Evolutionary conservation across 768 basidiomycete species (phyloP), one percentile per base, ranked within the genome.

Genomic region (Lentinus brumalis): DNA sequence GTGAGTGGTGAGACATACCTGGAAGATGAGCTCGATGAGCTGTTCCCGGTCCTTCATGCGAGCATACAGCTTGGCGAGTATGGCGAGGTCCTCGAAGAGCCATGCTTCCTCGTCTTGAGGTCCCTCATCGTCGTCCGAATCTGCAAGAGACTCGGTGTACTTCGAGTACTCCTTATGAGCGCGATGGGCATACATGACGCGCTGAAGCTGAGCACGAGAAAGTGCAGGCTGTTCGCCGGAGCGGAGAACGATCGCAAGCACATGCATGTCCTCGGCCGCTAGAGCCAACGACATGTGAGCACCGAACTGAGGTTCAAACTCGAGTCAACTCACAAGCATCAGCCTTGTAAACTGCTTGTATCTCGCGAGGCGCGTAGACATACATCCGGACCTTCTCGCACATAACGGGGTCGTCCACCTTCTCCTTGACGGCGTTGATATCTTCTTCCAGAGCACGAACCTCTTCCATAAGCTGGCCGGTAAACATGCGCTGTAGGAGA

Each of bases 401-500:
- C 67, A 98, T 80, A 18, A 89, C 74, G 1, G 89, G 87, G 70
- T 97, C 94, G 56, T 94, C 92, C 35, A 99, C 84, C 74, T 96
- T 96, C 59, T 88, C 87, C 68, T 88, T 86, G 44, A 99, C 92
- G 18, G 86, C 82, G 62, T 89, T 88, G 45, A 98, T 94, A 65
- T 98, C 94, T 53, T 90, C 92, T 73, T 91, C 86, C 31, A 99
- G 76, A 1, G 82, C 81, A 62, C 87, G 88, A 44, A 92, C 91
- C 74, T 98, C 97, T 73, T 98, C 97, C 5, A 86, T 83, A 51
- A 99, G 75, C 1, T 92, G 94, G 65, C 91, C 90, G 1, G 94
- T 94, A 77, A 98, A 99, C 94, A 99, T 97, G 50, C 95, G 82
- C 74, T 99, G 97, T 16, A 98, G 79, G 29, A 99, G 79, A 72